Conservation (phyloP, 441 rosid species). For the Flueggea neowawraea region DNA sequence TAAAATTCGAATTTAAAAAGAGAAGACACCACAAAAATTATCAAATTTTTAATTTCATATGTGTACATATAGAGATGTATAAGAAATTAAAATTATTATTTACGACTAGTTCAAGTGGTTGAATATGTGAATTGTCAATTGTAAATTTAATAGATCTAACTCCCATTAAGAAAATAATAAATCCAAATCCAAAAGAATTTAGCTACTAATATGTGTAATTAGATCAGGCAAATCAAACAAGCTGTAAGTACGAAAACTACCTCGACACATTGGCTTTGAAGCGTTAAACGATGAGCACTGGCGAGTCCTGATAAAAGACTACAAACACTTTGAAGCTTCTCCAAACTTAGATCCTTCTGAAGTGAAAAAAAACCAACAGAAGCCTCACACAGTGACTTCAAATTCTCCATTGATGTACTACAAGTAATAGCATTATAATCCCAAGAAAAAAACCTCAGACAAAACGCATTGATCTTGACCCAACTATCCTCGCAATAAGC, state of each 20-base stretch:
- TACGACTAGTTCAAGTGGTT: too few relatives aligned
- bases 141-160: too few relatives aligned
- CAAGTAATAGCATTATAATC: conserved; percentile 44
- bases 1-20: too few relatives aligned
- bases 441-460: conserved; percentile 45
- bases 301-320: conserved; percentile 53
- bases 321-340: conserved; percentile 38
- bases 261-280: conserved; percentile 61
- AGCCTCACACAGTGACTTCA: conserved; percentile 41
- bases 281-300: conserved; percentile 39
- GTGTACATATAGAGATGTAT: too few relatives aligned
- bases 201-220: too few relatives aligned
- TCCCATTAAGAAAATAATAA: too few relatives aligned
- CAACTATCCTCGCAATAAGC: conserved; percentile 33
- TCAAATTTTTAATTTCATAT: too few relatives aligned
- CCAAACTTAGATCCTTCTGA: conserved; percentile 27
- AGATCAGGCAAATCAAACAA: not conserved
- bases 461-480: conserved; percentile 45
- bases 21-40: too few relatives aligned
- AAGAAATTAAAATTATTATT: too few relatives aligned
- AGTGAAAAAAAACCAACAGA: conserved; percentile 41
- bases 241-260: conserved; percentile 21
- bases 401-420: conserved; percentile 33
- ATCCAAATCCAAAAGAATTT: too few relatives aligned
- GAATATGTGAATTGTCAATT: too few relatives aligned